Conservation (phyloP, 257 asterid species). For the Solanum appendiculatum region DNA sequence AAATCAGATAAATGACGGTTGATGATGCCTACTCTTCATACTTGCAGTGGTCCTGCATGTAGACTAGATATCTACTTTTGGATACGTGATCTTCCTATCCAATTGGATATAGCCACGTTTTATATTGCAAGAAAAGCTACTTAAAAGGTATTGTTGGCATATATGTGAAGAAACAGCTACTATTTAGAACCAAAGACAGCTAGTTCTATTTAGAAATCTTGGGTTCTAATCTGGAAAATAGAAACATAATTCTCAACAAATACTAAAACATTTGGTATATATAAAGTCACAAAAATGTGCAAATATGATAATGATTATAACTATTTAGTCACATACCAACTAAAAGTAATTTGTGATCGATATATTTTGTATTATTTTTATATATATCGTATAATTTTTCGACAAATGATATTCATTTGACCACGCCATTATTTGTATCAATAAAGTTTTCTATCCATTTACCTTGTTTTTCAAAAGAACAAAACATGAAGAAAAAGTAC, state of each 20-base stretch:
- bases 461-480: not conserved
- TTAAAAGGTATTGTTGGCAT: not conserved
- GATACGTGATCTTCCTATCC: conserved; percentile 9
- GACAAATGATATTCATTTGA: too few species aligned
- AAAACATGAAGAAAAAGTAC: not conserved
- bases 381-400: too few species aligned
- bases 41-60: conserved; percentile 22
- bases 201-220: not conserved
- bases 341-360: not conserved
- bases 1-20: conserved; percentile 14
- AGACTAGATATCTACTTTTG: conserved; percentile 1
- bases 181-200: not conserved
- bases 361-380: too few species aligned
- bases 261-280: too few species aligned
- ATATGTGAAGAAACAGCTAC: not conserved
- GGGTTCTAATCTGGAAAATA: not conserved
- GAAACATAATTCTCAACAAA: not conserved
- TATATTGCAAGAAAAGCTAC: not conserved
- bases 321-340: not conserved
- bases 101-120: conserved; percentile 5
- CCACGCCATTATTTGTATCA: not conserved
- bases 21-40: conserved; percentile 10
- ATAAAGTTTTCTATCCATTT: not conserved
- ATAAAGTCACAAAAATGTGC: not conserved
- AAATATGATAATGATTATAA: not conserved